Evolutionary conservation across 192 early-diverging fungal species (phyloP).

Genomic region (Chytriomyces sp.): DNA sequence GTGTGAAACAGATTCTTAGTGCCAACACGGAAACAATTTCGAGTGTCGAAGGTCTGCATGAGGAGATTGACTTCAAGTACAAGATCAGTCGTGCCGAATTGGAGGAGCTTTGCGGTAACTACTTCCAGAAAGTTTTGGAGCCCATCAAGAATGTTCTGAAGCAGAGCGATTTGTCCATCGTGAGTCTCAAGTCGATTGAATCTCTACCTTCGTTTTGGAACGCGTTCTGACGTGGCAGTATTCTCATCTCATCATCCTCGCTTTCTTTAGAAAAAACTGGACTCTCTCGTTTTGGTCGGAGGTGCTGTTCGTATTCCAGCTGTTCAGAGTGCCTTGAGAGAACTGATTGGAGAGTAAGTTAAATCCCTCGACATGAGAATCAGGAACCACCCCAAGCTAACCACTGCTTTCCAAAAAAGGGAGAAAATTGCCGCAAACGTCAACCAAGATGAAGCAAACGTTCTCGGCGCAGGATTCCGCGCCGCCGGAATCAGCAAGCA

Average conservation of each 20-base stretch:
- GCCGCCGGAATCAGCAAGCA: constrained; percentile 83
- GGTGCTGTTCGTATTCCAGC: constrained; percentile 88
- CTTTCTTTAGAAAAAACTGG: constrained; percentile 61
- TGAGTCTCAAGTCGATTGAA: background rate
- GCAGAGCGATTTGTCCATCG: constrained; percentile 51
- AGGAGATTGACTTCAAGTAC: constrained; percentile 83
- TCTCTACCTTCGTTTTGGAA: too few relatives aligned
- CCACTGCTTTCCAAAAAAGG: constrained; percentile 32
- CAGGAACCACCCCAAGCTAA: background rate
- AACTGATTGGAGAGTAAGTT: constrained; percentile 72
- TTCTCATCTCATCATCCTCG: background rate
- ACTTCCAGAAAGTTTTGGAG: constrained; percentile 72
- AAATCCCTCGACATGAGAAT: background rate
- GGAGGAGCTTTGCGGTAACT: constrained; percentile 66
- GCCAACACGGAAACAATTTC: constrained; percentile 88
- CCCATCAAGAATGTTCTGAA: constrained; percentile 78
- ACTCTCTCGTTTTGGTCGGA: constrained; percentile 93
- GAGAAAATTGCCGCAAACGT: constrained; percentile 91
- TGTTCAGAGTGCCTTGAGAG: constrained; percentile 73
- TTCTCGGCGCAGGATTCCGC: constrained; percentile 86
- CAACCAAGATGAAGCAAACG: constrained; percentile 95
- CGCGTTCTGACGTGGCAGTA: background rate
- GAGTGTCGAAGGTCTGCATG: constrained; percentile 85
- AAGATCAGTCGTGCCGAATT: constrained; percentile 79
- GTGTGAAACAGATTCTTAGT: constrained; percentile 95